Conservation (phyloP, 768 basidiomycete species). For the Pulveroboletus frians region DNA sequence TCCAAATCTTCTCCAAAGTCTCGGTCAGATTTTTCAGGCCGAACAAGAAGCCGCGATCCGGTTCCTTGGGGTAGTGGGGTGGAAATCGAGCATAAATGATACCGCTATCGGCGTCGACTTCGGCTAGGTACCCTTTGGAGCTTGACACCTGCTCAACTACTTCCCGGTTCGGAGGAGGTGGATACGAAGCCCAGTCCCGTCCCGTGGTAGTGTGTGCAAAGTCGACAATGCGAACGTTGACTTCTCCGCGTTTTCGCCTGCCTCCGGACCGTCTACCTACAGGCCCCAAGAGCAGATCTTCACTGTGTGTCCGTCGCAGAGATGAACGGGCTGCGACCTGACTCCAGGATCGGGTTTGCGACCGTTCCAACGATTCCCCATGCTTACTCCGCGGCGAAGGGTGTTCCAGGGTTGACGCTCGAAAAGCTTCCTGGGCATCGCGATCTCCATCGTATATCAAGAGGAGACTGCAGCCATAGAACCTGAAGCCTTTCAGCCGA, state of each 20-base stretch:
- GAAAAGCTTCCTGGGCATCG: conserved; percentile 76
- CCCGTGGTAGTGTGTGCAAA: conserved; percentile 99
- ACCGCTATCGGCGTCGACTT: conserved; percentile 78
- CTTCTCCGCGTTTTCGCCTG: conserved; percentile 80
- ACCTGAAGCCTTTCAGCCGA: conserved; percentile 90
- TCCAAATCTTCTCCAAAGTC: conserved; percentile 81
- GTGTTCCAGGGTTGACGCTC: conserved; percentile 55
- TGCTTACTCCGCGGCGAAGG: conserved; percentile 65
- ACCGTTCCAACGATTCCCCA: conserved; percentile 72
- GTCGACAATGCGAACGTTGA: conserved; percentile 95
- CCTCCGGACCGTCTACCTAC: conserved; percentile 56
- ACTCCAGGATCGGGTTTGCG: conserved; percentile 36
- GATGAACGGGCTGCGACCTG: conserved; percentile 38
- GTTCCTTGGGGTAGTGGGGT: conserved; percentile 81
- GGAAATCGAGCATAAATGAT: conserved; percentile 89
- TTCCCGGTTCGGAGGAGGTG: conserved; percentile 39
- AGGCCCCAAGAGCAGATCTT: conserved; percentile 69
- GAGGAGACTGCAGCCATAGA: conserved; percentile 95
- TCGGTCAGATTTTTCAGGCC: conserved; percentile 79
- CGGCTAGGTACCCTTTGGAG: conserved; percentile 74
- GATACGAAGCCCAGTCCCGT: conserved; percentile 75
- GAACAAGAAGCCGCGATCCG: conserved; percentile 92
- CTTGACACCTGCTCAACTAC: conserved; percentile 45
- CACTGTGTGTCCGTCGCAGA: conserved; percentile 72
- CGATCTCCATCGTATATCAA: conserved; percentile 96